Percentiles rank a stretch among this genome's conserved stretches.
These are phyloP conservation scores for Chlamydomonas schloesseri DNA, from an alignment of 139 green algal species.

Conservation along the genomic window DNA sequence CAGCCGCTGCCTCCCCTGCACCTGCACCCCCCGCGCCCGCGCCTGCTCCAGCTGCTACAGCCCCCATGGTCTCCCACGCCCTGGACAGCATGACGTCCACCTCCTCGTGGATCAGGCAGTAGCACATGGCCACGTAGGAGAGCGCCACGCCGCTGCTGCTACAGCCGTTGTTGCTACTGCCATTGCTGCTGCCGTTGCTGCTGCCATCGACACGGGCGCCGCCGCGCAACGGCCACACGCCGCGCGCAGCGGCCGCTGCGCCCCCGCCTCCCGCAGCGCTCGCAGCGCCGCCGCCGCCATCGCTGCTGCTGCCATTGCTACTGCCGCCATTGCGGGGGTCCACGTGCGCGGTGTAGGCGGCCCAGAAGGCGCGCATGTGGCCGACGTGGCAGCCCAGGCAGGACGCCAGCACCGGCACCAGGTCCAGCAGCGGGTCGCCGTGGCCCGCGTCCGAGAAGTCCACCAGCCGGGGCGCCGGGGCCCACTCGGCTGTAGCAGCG, in stretches of 20 bases:
- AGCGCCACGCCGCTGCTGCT: not conserved
- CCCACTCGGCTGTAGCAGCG: not conserved
- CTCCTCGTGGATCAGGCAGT: constrained; percentile 41
- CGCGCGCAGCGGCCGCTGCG: too few relatives aligned
- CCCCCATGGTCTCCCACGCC: not conserved
- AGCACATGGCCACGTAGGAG: constrained; percentile 42
- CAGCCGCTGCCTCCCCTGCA: not conserved
- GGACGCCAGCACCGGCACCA: constrained; percentile 34
- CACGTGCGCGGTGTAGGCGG: not conserved
- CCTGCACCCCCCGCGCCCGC: not conserved
- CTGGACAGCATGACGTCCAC: constrained; percentile 15
- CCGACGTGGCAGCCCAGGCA: not conserved
- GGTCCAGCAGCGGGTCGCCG: constrained; percentile 60
- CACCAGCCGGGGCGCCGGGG: constrained; percentile 31
- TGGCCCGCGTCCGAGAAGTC: constrained; percentile 61
- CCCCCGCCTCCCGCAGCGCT: too few relatives aligned
- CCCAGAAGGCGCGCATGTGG: constrained; percentile 18
- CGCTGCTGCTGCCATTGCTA: too few relatives aligned
- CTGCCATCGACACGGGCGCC: too few relatives aligned
- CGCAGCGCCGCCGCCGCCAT: too few relatives aligned
- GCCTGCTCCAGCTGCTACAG: not conserved
- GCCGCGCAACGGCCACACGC: constrained; percentile 3
- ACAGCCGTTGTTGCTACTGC: not conserved
- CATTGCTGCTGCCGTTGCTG: not conserved
- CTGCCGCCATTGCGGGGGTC: not conserved